These are phyloP conservation scores for Linnemannia hyalina DNA, from an alignment of 192 early-diverging fungal species.

Conservation along the genomic window DNA sequence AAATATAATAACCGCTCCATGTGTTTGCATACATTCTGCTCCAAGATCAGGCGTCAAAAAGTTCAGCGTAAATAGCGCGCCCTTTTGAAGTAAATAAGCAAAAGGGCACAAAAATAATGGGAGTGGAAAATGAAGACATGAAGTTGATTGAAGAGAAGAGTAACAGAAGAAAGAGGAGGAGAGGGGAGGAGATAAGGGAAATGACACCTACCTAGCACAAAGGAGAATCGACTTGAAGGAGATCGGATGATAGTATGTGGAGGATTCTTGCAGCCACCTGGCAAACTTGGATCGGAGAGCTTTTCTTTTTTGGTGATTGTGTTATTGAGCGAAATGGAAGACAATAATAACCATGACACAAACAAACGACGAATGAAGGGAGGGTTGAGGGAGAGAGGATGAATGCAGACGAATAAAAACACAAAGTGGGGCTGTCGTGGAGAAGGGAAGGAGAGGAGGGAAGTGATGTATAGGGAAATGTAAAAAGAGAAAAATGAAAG, in stretches of 20 bases:
- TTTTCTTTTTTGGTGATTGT: not conserved
- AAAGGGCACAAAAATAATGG: not conserved
- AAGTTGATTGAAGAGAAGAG: not conserved
- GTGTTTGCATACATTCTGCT: constrained; percentile 9
- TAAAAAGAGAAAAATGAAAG: not conserved
- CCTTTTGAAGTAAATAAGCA: too few relatives aligned
- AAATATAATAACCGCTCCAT: not conserved
- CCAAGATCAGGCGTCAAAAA: not conserved
- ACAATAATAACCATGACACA: not conserved
- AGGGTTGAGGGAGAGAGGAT: not conserved
- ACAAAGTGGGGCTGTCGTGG: not conserved
- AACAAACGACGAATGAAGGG: not conserved
- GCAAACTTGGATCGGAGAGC: not conserved
- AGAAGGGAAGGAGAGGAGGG: not conserved
- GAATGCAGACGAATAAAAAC: not conserved
- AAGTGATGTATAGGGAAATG: not conserved
- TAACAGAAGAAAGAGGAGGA: not conserved
- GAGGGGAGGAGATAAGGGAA: not conserved
- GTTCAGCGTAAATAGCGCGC: too few relatives aligned
- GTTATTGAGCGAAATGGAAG: not conserved
- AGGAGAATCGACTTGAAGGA: not conserved
- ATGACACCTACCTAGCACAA: not conserved
- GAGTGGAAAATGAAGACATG: not conserved
- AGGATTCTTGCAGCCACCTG: not conserved
- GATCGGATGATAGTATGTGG: not conserved